These are phyloP conservation scores for Trichoderma atroviride DNA, from an alignment of 2,329 filamentous ascomycete genomes.

Conservation along the genomic window DNA sequence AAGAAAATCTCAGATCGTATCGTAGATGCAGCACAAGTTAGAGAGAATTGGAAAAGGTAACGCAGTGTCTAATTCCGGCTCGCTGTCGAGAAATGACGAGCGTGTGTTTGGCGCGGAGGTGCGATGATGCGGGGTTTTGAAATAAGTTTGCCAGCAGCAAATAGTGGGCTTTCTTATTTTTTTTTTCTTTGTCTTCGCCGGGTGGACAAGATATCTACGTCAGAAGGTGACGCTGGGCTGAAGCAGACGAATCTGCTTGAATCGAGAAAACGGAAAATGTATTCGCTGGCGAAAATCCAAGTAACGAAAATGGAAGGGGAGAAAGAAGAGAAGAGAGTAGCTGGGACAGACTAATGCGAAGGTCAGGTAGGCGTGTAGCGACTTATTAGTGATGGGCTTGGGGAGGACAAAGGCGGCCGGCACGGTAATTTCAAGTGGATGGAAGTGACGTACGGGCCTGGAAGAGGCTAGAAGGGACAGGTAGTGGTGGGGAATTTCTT, in stretches of 20 bases:
- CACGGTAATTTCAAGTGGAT: constrained; percentile 16
- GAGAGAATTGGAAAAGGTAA: background rate
- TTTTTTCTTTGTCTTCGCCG: background rate
- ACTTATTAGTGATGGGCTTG: constrained; percentile 20
- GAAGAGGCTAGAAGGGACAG: constrained; percentile 13
- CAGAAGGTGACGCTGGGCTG: background rate
- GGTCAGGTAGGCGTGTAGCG: constrained; percentile 9
- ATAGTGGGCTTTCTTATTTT: background rate
- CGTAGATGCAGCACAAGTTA: background rate
- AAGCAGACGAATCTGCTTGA: constrained; percentile 1
- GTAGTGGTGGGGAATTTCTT: background rate
- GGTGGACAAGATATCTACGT: background rate
- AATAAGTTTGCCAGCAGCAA: constrained; percentile 15
- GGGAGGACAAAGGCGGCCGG: constrained; percentile 17
- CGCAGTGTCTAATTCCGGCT: background rate
- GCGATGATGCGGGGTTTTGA: constrained; percentile 27
- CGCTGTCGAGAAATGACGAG: constrained; percentile 1
- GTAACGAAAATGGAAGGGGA: background rate
- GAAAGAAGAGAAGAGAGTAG: background rate
- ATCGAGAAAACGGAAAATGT: background rate
- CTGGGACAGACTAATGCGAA: constrained; percentile 8
- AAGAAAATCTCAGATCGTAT: background rate
- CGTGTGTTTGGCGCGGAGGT: constrained; percentile 12
- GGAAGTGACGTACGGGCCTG: constrained; percentile 22
- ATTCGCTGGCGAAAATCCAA: background rate